Conservation (phyloP, 148 eudicot genomes). For the Amaranthus hypochondriacus region DNA sequence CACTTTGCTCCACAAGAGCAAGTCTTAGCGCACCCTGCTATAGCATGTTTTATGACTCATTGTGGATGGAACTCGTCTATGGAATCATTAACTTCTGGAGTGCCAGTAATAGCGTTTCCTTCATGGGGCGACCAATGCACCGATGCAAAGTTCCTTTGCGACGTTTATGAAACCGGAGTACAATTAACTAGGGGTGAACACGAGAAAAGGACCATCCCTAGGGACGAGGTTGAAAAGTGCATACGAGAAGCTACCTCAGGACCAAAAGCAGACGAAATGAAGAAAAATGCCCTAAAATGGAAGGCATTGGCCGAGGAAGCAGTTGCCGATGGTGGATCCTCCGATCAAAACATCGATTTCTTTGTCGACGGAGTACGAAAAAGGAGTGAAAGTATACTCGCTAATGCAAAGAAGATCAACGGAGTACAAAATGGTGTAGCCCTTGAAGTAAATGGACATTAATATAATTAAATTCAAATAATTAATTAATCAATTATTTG, state of each 20-base stretch:
- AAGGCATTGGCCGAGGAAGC: constrained; percentile 53
- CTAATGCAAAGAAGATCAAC: constrained; percentile 8
- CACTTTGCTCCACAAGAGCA: constrained; percentile 68
- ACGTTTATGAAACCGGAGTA: constrained; percentile 51
- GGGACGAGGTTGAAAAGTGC: constrained; percentile 55
- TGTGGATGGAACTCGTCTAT: constrained; percentile 92
- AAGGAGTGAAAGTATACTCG: constrained; percentile 24
- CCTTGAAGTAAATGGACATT: constrained; percentile 6
- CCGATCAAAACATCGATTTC: constrained; percentile 40
- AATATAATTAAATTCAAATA: neutral
- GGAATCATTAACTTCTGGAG: constrained; percentile 62
- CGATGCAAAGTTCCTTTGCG: constrained; percentile 67
- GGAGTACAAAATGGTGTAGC: neutral
- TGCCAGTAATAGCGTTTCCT: constrained; percentile 77
- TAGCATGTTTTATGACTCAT: constrained; percentile 76
- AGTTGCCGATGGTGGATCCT: constrained; percentile 60
- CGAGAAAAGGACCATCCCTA: constrained; percentile 37
- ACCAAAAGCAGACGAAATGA: constrained; percentile 46
- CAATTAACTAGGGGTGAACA: constrained; percentile 61
- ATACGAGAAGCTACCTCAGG: constrained; percentile 46
- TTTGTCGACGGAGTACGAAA: constrained; percentile 53
- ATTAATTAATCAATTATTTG: neutral
- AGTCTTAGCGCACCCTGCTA: constrained; percentile 57
- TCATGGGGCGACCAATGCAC: constrained; percentile 91
- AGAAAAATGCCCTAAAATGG: constrained; percentile 52